These are phyloP conservation scores for Camellia oleifera DNA, from an alignment of 179 eudicot genomes.

Conservation along the genomic window DNA sequence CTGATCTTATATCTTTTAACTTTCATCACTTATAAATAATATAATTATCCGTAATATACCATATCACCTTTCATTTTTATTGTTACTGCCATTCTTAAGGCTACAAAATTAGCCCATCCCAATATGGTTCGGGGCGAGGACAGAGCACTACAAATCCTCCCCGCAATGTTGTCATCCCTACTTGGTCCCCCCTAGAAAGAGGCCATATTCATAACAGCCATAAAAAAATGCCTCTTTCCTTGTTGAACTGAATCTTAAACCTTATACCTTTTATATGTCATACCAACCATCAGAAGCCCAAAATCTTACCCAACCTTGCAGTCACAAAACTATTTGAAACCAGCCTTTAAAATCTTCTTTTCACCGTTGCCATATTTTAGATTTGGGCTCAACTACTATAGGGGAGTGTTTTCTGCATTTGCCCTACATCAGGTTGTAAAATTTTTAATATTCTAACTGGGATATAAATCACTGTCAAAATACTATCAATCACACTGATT, in stretches of 20 bases:
- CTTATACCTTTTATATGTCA: not conserved
- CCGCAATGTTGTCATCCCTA: no score
- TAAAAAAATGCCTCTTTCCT: not conserved
- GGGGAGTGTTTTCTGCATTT: not conserved
- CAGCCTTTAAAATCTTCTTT: not conserved
- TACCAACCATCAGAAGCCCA: not conserved
- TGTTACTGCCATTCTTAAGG: no score
- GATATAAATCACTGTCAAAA: not conserved
- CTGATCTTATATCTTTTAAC: no score
- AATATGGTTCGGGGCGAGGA: no score
- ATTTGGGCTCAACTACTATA: not conserved
- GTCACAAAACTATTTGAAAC: not conserved
- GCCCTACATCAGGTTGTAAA: not conserved
- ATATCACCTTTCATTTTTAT: no score
- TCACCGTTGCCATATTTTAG: not conserved
- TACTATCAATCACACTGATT: not conserved
- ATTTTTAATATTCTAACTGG: not conserved
- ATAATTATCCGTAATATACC: no score
- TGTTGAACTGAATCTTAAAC: not conserved
- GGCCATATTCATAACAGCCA: no score
- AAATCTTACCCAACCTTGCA: not conserved
- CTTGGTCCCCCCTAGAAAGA: no score
- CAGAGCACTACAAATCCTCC: no score
- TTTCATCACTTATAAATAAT: no score
- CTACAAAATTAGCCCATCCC: no score